Percentiles rank a stretch among this genome's conserved stretches.
phyloP scores from a whole-genome alignment of 805 yeast species.

The Ascoidea asiatica region DNA sequence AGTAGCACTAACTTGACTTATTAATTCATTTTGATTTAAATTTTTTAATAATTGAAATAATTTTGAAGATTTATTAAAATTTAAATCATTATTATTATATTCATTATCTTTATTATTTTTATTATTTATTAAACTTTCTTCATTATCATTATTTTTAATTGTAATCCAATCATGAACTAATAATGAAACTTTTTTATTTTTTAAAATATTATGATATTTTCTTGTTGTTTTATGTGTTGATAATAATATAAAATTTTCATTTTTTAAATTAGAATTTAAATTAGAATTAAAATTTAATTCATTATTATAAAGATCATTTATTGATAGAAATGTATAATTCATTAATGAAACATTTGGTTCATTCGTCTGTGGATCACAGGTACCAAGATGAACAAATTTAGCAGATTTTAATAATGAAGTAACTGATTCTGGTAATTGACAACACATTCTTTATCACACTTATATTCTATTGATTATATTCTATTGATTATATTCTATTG shows the following conservation, averaged over 20 bases:
- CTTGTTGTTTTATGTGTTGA: slow-evolving; percentile 62
- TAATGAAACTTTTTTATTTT: slow-evolving; percentile 69
- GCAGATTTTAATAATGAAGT: slow-evolving; percentile 50
- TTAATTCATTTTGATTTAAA: slow-evolving; percentile 67
- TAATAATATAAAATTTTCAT: slow-evolving; percentile 43
- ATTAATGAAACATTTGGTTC: slow-evolving; percentile 81
- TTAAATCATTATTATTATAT: slow-evolving; percentile 14
- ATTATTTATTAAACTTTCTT: slow-evolving; percentile 15
- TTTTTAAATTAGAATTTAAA: slow-evolving; percentile 14
- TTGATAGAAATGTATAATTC: slow-evolving; percentile 67
- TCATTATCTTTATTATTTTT: slow-evolving; percentile 15
- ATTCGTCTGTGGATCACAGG: slow-evolving; percentile 42
- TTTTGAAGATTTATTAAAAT: slow-evolving; percentile 20
- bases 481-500: no score
- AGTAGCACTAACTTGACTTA: slow-evolving; percentile 75
- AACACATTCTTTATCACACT: no score
- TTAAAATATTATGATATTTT: slow-evolving; percentile 54
- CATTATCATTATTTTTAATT: slow-evolving; percentile 27
- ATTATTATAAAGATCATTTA: slow-evolving; percentile 19
- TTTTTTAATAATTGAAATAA: slow-evolving; percentile 53
- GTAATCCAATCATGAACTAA: slow-evolving; percentile 88
- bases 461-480: no score
- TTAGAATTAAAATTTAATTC: slow-evolving; percentile 2
- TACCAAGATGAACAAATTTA: slow-evolving; percentile 73
- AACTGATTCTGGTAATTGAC: no score